A percentile compares a stretch with the other conserved stretches of the same genome.
Evolutionary conservation across 2,329 filamentous ascomycete species (phyloP).

Genomic region (Talaromyces atroroseus): DNA sequence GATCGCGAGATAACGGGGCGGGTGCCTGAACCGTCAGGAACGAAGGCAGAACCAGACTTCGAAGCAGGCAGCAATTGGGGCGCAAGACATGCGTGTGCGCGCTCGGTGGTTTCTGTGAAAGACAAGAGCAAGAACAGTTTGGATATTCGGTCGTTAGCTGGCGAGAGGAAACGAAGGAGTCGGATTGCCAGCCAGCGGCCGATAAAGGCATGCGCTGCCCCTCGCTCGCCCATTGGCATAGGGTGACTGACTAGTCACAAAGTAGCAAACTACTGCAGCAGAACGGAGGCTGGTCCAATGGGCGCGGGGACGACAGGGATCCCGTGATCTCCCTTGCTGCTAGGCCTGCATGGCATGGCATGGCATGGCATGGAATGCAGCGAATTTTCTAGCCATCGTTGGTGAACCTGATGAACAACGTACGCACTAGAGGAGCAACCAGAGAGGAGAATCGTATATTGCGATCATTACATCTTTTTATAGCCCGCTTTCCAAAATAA

Average conservation of each 20-base stretch:
- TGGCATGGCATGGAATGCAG: not conserved
- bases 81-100: not conserved
- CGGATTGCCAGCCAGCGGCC: not conserved
- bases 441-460: conserved; percentile 14
- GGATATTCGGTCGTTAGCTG: not conserved
- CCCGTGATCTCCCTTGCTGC: conserved; percentile 10
- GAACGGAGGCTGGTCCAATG: conserved; percentile 18
- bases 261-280: not conserved
- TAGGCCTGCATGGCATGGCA: conserved; percentile 5
- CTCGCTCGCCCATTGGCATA: too few relatives aligned
- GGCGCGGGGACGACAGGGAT: conserved; percentile 3
- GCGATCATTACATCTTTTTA: conserved; percentile 13
- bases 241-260: conserved; percentile 1
- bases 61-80: not conserved
- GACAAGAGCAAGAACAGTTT: not conserved
- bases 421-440: not conserved
- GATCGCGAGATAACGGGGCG: not conserved
- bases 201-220: conserved; percentile 9
- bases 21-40: not conserved
- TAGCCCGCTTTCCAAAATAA: conserved; percentile 4
- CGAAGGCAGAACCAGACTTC: not conserved
- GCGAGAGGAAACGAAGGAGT: not conserved
- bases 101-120: not conserved
- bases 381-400: not conserved
- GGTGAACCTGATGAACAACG: too few relatives aligned